Base-by-base conservation (phyloP, 139 green algal species). In the Pleodorina starrii region DNA sequence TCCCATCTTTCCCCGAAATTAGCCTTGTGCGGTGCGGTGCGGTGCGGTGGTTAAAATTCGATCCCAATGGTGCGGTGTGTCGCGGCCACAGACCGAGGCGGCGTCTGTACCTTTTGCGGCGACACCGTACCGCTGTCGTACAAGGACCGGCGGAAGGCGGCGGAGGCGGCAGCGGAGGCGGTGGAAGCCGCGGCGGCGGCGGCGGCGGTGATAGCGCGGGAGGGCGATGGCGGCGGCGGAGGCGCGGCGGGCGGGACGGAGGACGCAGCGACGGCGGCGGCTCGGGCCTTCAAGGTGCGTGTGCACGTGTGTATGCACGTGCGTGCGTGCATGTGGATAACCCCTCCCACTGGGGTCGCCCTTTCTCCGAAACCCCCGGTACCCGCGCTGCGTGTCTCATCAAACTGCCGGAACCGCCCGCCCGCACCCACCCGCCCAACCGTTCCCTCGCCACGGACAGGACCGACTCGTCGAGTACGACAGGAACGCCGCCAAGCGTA, bases 391-490 rank as follows among this genome's bases (percentile, higher is more conserved):
- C n/a, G n/a, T n/a, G n/a, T n/a, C n/a, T n/a, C n/a, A n/a, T n/a
- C n/a, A n/a, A n/a, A n/a, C n/a, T n/a, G n/a, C n/a, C n/a, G n/a
- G n/a, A n/a, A n/a, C n/a, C n/a, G n/a, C n/a, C n/a, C n/a, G n/a
- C n/a, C n/a, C n/a, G n/a, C n/a, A n/a, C n/a, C n/a, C n/a, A n/a
- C n/a, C n/a, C n/a, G n/a, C n/a, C n/a, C n/a, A n/a, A n/a, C n/a
- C n/a, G n/a, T n/a, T n/a, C n/a, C n/a, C n/a, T n/a, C n/a, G n/a
- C n/a, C n/a, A n/a, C n/a, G n/a, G n/a, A 19, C 68, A 96, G 85
- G 88, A 96, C 51, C 86, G 92, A 68, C 75, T 96, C 42, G 93
- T 97, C 40, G 92, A 96, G 36, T 98, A 97, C 90, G 96, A 98
- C 88, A 90, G 96, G 40, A 92, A 98, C 69, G 81, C 78, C 0